Conservation (phyloP, 2,329 filamentous ascomycete species). For the Beauveria medogensis region DNA sequence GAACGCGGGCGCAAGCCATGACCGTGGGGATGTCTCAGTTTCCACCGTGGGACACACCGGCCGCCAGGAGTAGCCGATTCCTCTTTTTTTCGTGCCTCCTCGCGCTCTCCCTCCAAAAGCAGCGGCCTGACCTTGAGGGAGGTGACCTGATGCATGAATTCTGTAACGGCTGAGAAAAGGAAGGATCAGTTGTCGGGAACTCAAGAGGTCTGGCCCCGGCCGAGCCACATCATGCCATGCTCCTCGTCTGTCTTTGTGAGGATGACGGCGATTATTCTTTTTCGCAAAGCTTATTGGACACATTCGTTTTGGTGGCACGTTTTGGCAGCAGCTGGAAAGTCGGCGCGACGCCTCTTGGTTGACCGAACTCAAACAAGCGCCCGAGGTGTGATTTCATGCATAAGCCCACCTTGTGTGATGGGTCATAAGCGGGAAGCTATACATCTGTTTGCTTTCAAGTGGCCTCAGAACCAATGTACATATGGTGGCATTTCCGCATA, state of each 20-base stretch:
- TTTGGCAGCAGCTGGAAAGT: not conserved
- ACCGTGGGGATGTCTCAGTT: constrained; percentile 10
- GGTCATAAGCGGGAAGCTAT: not conserved
- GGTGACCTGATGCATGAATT: constrained; percentile 9
- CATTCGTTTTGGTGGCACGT: not conserved
- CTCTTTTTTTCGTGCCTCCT: not conserved
- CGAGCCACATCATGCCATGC: not conserved
- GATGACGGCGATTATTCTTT: not conserved
- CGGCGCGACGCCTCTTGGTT: not conserved
- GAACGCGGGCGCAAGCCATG: constrained; percentile 1
- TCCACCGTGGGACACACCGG: not conserved
- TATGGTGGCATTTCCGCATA: not conserved
- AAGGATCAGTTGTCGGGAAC: not conserved
- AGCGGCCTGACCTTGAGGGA: not conserved
- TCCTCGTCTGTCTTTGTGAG: not conserved
- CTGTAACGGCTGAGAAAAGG: not conserved
- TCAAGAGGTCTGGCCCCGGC: not conserved
- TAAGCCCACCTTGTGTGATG: not conserved
- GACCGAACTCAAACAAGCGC: constrained; percentile 3
- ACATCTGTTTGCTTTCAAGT: not conserved
- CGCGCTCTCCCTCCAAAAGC: not conserved
- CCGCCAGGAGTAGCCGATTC: not conserved
- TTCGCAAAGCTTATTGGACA: not conserved
- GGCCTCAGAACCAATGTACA: not conserved
- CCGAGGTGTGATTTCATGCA: not conserved